Evolutionary conservation across 2,329 filamentous ascomycete species (phyloP), one percentile per base, ranked within the genome.

Genomic region (Stemphylium lycopersici): DNA sequence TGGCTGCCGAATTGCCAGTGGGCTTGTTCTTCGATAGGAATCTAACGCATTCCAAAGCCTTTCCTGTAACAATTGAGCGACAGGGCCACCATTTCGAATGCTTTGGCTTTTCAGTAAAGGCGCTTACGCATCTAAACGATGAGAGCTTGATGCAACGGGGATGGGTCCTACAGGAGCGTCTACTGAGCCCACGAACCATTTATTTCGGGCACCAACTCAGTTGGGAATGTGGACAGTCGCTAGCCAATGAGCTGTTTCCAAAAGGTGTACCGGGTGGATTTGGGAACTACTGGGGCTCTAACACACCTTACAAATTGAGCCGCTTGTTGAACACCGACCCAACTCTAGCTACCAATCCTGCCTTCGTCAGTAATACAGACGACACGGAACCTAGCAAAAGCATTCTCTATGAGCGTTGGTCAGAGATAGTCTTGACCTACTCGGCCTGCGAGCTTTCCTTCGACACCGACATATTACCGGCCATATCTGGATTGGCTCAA

Each of bases 141-240:
- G 20, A 15, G 8, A 20, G 11, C 32, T 15, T 45, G 10, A 39
- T 39, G 34, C 10, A 6, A 20, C 48, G 24, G 32, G 33, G 40
- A 10, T 32, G 41, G 33, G 33, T 44, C 11, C 29, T 54, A 7
- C 51, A 54, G 18, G 48, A 52, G 29, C 40, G 48, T 15, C 16
- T 48, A 1, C 11, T 49, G 13, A 49, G 45, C 13, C 39, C 39
- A 16, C 39, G 39, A 3, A 36, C 51, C 1, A 33, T 54, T n/a
- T 54, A 45, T 44, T 49, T 54, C 26, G 40, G 36, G 6, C 10
- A 29, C 8, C 32, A 45, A 22, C 15, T 45, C 10, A 39, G 10
- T 1, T 52, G 48, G 48, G 48, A 52, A 39, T 45, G 48, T 15
- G 18, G 40, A 22, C 13, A 45, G 20, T n/a, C 45, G 3, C 33